Percentiles rank a stretch among this genome's conserved stretches.
These are phyloP conservation scores for Cladosporium cucumerinum DNA, from an alignment of 2,329 filamentous ascomycete genomes.

Conservation along the genomic window DNA sequence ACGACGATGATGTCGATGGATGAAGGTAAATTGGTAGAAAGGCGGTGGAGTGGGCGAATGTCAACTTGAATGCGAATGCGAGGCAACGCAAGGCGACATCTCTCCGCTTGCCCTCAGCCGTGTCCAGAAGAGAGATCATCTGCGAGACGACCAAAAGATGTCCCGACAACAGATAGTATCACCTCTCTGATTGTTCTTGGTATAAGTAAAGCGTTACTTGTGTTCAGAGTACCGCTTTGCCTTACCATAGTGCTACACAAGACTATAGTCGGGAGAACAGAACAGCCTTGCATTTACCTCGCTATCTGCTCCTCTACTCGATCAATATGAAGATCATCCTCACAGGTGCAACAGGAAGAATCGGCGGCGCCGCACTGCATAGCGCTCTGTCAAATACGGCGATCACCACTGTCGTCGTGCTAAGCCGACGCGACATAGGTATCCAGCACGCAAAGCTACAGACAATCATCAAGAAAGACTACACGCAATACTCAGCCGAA, in stretches of 20 bases:
- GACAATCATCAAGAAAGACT: constrained; percentile 52
- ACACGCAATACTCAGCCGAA: constrained; percentile 47
- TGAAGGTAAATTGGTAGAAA: neutral
- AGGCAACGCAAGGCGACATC: neutral
- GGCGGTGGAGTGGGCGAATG: neutral
- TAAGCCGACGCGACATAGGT: constrained; percentile 49
- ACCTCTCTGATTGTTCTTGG: no score
- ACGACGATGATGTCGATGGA: neutral
- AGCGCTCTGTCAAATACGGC: constrained; percentile 46
- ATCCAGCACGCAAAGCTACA: constrained; percentile 49
- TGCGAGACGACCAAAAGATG: neutral
- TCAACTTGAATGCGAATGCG: neutral
- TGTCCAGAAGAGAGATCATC: neutral
- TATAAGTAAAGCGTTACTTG: no score
- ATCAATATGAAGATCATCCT: constrained; percentile 56
- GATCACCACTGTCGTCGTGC: constrained; percentile 51
- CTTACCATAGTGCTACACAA: neutral
- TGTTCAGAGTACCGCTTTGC: no score
- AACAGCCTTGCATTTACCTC: neutral
- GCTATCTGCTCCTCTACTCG: neutral
- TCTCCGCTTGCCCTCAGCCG: neutral
- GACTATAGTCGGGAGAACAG: neutral
- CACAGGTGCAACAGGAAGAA: constrained; percentile 53
- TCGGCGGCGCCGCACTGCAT: constrained; percentile 51
- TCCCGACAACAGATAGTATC: neutral